These are phyloP conservation scores for Spatholobus suberectus DNA, from an alignment of 306 rosid species.

Conservation along the genomic window DNA sequence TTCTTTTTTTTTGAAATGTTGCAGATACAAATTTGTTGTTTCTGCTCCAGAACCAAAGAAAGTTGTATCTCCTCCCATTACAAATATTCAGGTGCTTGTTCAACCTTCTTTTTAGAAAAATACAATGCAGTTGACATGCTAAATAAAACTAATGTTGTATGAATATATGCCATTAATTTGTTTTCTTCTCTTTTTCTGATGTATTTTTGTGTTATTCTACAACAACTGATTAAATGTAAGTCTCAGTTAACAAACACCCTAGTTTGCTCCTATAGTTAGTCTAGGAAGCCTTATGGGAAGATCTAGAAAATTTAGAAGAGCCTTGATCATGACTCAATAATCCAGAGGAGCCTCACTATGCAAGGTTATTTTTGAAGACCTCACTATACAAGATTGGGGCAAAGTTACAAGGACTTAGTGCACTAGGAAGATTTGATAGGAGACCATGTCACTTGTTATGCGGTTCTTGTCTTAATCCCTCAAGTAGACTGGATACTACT, in stretches of 20 bases:
- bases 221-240: background rate
- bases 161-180: background rate
- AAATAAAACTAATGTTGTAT: background rate
- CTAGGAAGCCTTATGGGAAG: background rate
- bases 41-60: conserved; percentile 91
- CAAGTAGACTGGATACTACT: background rate
- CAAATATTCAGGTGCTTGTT: conserved; percentile 84
- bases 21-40: conserved; percentile 95
- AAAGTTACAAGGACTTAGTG: background rate
- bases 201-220: background rate
- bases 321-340: background rate
- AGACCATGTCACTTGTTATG: background rate
- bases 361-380: background rate
- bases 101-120: background rate
- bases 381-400: background rate
- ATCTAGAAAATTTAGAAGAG: background rate
- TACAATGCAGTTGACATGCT: background rate
- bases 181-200: background rate
- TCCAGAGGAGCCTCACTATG: background rate
- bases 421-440: background rate
- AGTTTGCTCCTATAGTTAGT: background rate
- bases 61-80: conserved; percentile 79
- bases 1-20: conserved; percentile 38
- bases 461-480: background rate
- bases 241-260: background rate